These are phyloP conservation scores for Diospyros kaki DNA, from an alignment of 148 eudicot species.

Conservation along the genomic window DNA sequence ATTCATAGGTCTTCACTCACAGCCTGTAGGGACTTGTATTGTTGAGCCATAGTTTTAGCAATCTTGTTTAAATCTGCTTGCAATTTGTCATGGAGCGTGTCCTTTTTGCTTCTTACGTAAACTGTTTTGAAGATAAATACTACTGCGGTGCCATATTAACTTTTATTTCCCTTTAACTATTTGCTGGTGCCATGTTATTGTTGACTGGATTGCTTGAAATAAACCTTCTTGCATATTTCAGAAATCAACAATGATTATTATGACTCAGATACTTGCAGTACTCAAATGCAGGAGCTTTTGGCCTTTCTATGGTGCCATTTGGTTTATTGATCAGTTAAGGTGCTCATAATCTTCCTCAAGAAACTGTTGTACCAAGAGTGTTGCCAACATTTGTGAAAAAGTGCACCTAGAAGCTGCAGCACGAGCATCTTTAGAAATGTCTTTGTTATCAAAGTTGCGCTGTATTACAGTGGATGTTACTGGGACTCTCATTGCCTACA, in stretches of 20 bases:
- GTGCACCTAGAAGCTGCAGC: not conserved
- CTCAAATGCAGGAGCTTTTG: constrained; percentile 8
- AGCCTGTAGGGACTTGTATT: too few species aligned
- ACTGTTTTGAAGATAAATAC: not conserved
- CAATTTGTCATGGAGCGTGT: too few species aligned
- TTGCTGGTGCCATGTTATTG: too few species aligned
- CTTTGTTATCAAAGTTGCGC: constrained; percentile 58
- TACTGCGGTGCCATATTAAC: not conserved
- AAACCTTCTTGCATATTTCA: not conserved
- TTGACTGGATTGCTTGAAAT: not conserved
- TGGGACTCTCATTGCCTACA: constrained; percentile 91
- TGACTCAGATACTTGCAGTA: not conserved
- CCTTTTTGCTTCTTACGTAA: not conserved
- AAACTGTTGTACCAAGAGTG: not conserved
- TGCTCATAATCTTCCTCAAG: constrained; percentile 5
- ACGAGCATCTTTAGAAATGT: constrained; percentile 33
- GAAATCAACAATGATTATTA: not conserved
- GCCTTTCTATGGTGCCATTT: not conserved
- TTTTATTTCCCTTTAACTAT: too few species aligned
- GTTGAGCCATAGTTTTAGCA: too few species aligned
- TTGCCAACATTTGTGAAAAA: not conserved
- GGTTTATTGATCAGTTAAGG: constrained; percentile 2
- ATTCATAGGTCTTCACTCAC: too few species aligned
- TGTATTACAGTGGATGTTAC: constrained; percentile 92
- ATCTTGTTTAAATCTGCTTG: too few species aligned